Base-by-base conservation (phyloP, 192 early-diverging fungal genomes). In the Entrophospora sp. region DNA sequence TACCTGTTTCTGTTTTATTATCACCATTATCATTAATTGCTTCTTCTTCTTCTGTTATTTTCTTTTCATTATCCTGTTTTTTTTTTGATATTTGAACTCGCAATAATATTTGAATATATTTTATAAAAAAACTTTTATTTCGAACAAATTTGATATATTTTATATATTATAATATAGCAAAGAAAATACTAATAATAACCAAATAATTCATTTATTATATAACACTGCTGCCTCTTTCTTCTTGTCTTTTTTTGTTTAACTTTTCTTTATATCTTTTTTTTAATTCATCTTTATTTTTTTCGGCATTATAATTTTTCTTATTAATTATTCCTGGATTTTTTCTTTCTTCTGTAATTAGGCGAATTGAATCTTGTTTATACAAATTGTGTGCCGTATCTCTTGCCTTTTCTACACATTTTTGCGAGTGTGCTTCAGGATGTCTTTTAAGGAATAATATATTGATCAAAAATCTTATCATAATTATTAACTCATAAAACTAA, bases 181-280 rank as follows among this genome's bases (percentile, higher is more conserved):
- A n/a, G n/a, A n/a, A n/a, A n/a, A n/a, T n/a, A n/a, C n/a, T n/a
- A n/a, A n/a, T n/a, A n/a, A n/a, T n/a, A n/a, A n/a, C n/a, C n/a
- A n/a, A n/a, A n/a, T n/a, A n/a, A n/a, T n/a, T n/a, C n/a, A n/a
- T n/a, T n/a, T n/a, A n/a, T n/a, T n/a, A n/a, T n/a, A n/a, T n/a
- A n/a, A n/a, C n/a, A n/a, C 34, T 25, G 16, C 45, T 32, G 1
- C 34, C 63, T 10, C 34, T 51, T 38, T 52, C 46, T 22, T 64
- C 14, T 51, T 28, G 63, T 24, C 34, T 64, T 6, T 30, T 34
- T 32, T 48, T 9, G 0, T 64, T 48, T 31, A 64, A 35, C 25
- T 49, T 64, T 27, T 64, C 63, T 51, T 64, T 64, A 36, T 64
- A 64, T 28, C 32, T 16, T 37, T 51, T n/a, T 25, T 40, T 30